A percentile compares a stretch with the other conserved stretches of the same genome.
Evolutionary conservation across 345 rosid species (phyloP).

Genomic region (Ailanthus altissimus): DNA sequence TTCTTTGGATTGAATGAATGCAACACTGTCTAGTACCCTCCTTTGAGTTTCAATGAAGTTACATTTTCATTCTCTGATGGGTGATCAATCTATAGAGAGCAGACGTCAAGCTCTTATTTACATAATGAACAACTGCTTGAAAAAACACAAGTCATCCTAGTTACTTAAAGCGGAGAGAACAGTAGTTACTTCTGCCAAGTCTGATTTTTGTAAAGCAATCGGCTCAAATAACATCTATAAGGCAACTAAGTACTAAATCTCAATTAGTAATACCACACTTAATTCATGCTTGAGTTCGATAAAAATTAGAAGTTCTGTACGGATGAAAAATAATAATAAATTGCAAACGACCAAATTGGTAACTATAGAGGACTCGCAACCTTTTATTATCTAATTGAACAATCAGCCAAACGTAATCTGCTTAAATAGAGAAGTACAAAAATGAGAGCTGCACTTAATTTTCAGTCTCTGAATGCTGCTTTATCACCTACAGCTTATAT

Average conservation of each 20-base stretch:
- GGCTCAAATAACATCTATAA: no score
- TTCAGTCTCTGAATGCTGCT: not conserved
- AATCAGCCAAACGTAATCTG: not conserved
- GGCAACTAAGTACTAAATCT: not conserved
- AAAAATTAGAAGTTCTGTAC: not conserved
- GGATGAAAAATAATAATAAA: not conserved
- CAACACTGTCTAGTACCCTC: not conserved
- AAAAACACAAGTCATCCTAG: no score
- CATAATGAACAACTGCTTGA: no score
- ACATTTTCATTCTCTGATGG: not conserved
- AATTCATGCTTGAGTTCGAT: not conserved
- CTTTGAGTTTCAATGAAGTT: not conserved
- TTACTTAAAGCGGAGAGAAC: no score
- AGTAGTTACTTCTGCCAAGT: not conserved
- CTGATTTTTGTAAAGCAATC: not conserved
- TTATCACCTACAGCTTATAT: not conserved
- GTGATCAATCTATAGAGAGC: not conserved
- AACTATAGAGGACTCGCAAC: not conserved
- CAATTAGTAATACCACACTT: not conserved
- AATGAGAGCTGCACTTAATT: not conserved
- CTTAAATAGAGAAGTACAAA: not conserved
- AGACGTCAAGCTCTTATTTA: no score
- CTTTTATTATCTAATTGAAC: constrained; percentile 5
- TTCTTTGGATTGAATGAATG: not conserved
- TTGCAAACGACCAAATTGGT: not conserved